A percentile compares a stretch with the other conserved stretches of the same genome.
phyloP scores from a whole-genome alignment of 108 stramenopile genomes.

The Skeletonema tropicum region DNA sequence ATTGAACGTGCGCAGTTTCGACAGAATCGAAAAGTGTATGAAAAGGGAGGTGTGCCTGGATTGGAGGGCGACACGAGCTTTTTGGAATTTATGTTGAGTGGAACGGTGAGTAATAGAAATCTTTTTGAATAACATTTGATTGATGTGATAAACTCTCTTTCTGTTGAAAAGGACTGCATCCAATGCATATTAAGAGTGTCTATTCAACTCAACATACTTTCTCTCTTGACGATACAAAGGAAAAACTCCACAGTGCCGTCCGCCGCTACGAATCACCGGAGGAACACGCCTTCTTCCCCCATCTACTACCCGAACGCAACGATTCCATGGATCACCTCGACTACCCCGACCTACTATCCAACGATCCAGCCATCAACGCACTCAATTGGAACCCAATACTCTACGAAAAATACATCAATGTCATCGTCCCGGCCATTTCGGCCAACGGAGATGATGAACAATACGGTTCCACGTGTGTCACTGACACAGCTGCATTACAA shows the following conservation, averaged over 20 bases:
- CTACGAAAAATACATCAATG: constrained; percentile 78
- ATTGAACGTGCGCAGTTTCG: constrained; percentile 97
- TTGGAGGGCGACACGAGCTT: constrained; percentile 70
- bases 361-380: constrained; percentile 59
- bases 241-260: constrained; percentile 91
- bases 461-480: constrained; percentile 90
- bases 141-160: neutral
- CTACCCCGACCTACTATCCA: constrained; percentile 80
- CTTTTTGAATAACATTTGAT: neutral
- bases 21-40: constrained; percentile 87
- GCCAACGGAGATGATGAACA: constrained; percentile 96
- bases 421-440: constrained; percentile 82
- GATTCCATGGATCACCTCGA: constrained; percentile 81
- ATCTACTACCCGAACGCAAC: constrained; percentile 71
- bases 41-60: constrained; percentile 68
- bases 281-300: constrained; percentile 96
- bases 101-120: constrained; percentile 65
- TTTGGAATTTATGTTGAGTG: constrained; percentile 94
- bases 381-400: constrained; percentile 93
- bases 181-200: neutral
- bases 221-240: constrained; percentile 29
- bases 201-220: neutral
- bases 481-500: constrained; percentile 91
- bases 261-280: constrained; percentile 98
- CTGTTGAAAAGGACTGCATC: neutral